Evolutionary conservation across 352 stramenopile genomes (phyloP), one percentile per base, ranked within the genome.

Genomic region (Blastocystis sp.): DNA sequence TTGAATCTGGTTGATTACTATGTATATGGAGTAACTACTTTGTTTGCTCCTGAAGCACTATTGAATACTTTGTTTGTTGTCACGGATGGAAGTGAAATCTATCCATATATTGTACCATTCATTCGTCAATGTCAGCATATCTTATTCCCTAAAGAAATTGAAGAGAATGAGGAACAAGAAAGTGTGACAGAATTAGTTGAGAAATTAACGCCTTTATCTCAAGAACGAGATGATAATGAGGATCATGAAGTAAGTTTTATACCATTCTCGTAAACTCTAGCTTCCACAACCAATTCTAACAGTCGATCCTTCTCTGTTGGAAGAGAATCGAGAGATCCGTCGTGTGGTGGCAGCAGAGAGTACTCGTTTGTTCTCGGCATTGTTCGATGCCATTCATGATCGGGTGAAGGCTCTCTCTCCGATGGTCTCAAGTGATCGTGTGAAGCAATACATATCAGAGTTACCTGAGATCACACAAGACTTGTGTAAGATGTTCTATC

Each of bases 401-500:
- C 71, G 46, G 19, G 71, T 83, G 46, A 37, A 39, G 46, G 57
- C 71, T 37, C 71, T 83, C 27, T 52, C 71, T 52, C 71, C 71
- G 27, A 61, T 83, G 42, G 43, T 54, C 29, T 67, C 63, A 56
- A 67, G 21, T 24, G n/a, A 29, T 52, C 27, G 27, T 35, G 39
- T 83, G 24, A 51, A 83, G 71, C 51, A 65, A 27, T 83, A 83
- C 49, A 63, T 83, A 16, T 3, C 24, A 5, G 16, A 51, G 49
- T 56, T 83, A 7, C 71, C 71, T 1, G 24, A 67, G 21, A 83
- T 83, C 49, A 83, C 71, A 56, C 71, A 83, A 49, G 71, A 83
- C 39, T 49, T 83, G 24, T 83, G 71, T 56, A 65, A 66, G 49
- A 83, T 83, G 71, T 83, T 83, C 71, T 83, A 83, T 51, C 71